Percentiles rank a stretch among this genome's conserved stretches.
These are phyloP conservation scores for Kingdonia uniflora DNA, from an alignment of 164 flowering plant species.

Conservation along the genomic window DNA sequence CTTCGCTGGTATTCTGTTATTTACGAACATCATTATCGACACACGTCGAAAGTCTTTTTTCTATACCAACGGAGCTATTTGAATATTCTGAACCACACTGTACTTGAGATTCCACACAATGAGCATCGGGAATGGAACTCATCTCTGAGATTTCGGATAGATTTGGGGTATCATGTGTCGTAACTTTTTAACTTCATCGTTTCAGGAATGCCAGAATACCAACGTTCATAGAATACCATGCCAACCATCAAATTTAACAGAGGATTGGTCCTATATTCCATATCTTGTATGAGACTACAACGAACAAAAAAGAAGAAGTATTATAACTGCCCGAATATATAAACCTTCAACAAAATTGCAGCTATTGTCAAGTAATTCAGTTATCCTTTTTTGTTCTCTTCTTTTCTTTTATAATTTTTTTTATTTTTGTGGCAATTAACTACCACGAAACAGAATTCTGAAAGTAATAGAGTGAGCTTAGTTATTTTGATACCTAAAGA, in stretches of 20 bases:
- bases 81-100: constrained; percentile 33
- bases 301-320: neutral
- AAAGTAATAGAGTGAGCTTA: no score
- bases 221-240: constrained; percentile 47
- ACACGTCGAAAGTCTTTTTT: constrained; percentile 13
- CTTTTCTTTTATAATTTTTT: neutral
- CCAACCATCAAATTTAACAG: constrained; percentile 48
- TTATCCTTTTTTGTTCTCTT: neutral
- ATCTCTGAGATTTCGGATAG: constrained; percentile 20
- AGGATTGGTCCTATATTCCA: constrained; percentile 28
- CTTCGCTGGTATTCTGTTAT: constrained; percentile 9
- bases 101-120: constrained; percentile 8
- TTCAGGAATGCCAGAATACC: constrained; percentile 45
- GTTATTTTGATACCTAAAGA: no score
- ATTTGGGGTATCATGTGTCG: constrained; percentile 12
- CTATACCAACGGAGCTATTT: constrained; percentile 46
- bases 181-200: constrained; percentile 34
- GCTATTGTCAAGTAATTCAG: neutral
- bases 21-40: constrained; percentile 11
- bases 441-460: no score
- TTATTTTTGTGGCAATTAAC: no score
- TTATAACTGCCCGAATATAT: neutral
- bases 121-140: constrained; percentile 14
- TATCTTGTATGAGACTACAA: constrained; percentile 41
- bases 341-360: neutral